Conservation (phyloP, 495 filamentous ascomycete species). For the Aspergillus carlsbadensis region DNA sequence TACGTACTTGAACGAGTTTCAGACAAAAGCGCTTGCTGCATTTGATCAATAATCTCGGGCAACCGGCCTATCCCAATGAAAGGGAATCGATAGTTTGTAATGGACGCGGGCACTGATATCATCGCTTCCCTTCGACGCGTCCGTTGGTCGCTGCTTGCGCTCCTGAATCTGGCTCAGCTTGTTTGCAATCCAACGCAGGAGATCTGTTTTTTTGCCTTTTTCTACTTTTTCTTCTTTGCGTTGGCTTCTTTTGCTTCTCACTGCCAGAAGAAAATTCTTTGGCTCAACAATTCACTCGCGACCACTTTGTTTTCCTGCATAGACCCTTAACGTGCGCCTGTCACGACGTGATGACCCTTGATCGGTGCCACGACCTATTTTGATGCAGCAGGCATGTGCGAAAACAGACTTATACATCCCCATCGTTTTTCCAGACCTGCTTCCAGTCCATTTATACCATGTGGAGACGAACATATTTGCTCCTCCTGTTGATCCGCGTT, state of each 20-base stretch:
- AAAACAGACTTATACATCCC: conserved; percentile 2
- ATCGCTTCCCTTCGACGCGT: conserved; percentile 12
- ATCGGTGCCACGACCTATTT: conserved; percentile 4
- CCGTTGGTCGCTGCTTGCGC: neutral
- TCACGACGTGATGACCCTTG: conserved; percentile 13
- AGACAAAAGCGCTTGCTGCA: neutral
- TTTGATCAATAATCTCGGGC: neutral
- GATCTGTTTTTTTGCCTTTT: conserved; percentile 9
- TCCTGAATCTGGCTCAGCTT: neutral
- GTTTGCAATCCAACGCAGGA: neutral
- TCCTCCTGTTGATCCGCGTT: conserved; percentile 80
- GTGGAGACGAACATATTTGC: conserved; percentile 89
- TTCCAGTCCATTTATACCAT: conserved; percentile 45
- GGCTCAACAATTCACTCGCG: neutral
- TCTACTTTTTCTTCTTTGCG: conserved; percentile 7
- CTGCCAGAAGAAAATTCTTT: neutral
- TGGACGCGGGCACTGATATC: conserved; percentile 9
- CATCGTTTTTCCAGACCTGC: conserved; percentile 2
- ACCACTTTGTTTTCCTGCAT: neutral
- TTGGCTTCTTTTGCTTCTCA: conserved; percentile 7
- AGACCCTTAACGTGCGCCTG: conserved; percentile 3
- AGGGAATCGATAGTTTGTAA: neutral
- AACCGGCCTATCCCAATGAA: neutral
- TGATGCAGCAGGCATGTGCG: conserved; percentile 18
- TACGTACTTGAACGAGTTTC: neutral